Conservation (phyloP, 441 rosid species). For the Breynia disticha region DNA sequence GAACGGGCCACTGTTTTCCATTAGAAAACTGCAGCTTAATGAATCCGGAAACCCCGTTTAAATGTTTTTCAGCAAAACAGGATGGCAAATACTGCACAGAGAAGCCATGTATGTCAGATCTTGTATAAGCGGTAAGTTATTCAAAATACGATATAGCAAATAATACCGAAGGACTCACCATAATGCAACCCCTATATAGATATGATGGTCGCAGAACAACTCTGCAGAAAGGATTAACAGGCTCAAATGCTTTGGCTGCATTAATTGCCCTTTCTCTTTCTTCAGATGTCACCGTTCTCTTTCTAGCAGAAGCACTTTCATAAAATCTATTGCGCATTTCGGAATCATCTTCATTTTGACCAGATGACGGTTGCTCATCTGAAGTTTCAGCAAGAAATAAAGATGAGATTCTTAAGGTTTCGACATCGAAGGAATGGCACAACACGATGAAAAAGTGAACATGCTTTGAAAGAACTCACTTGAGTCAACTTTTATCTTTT, state of each 20-base stretch:
- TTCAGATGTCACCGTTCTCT: constrained; percentile 88
- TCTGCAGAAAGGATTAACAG: constrained; percentile 87
- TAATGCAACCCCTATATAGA: constrained; percentile 91
- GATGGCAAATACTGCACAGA: constrained; percentile 80
- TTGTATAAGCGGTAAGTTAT: background rate
- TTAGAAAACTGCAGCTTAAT: constrained; percentile 76
- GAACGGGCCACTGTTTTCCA: constrained; percentile 87
- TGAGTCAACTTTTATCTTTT: constrained; percentile 59
- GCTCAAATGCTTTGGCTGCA: constrained; percentile 88
- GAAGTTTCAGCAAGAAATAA: constrained; percentile 5
- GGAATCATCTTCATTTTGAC: constrained; percentile 37
- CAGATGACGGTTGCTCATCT: constrained; percentile 46
- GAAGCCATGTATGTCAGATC: constrained; percentile 7
- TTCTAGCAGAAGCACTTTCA: constrained; percentile 92
- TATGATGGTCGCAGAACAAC: constrained; percentile 96
- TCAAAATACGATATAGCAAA: background rate
- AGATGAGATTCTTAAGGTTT: background rate
- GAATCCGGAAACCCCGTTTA: constrained; percentile 82
- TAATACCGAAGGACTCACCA: constrained; percentile 42
- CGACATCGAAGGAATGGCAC: background rate
- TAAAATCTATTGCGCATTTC: constrained; percentile 75
- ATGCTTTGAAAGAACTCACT: constrained; percentile 38
- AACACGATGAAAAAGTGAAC: background rate
- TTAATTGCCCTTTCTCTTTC: constrained; percentile 89
- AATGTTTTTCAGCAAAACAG: constrained; percentile 85